Percentiles rank a stretch among this genome's conserved stretches.
These are phyloP conservation scores for Zizania palustris DNA, from an alignment of 202 grass and related monocot species.

Conservation along the genomic window DNA sequence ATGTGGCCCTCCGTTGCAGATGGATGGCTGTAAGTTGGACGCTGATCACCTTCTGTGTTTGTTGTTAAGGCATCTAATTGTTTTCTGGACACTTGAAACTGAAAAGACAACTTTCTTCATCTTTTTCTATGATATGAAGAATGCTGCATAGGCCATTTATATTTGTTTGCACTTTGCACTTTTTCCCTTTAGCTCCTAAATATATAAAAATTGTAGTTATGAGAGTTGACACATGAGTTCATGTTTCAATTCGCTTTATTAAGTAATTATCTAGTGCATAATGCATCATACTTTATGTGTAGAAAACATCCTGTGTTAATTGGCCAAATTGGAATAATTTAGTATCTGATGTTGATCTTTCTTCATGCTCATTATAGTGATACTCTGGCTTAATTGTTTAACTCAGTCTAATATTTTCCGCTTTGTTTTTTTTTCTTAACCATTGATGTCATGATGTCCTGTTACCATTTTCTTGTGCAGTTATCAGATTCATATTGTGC, in stretches of 20 bases:
- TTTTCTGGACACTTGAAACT: neutral
- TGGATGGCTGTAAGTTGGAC: slow-evolving; percentile 79
- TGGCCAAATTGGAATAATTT: neutral
- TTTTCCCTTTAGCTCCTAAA: neutral
- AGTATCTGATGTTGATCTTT: neutral
- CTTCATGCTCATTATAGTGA: neutral
- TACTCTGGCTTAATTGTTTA: neutral
- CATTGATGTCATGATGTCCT: neutral
- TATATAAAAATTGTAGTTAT: neutral
- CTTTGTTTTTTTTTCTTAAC: slow-evolving; percentile 11
- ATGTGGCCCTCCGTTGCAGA: slow-evolving; percentile 83
- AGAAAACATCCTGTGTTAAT: neutral
- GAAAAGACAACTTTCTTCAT: neutral
- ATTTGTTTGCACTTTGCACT: slow-evolving; percentile 11
- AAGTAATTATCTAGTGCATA: neutral
- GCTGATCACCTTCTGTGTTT: neutral
- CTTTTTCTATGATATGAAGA: slow-evolving; percentile 2
- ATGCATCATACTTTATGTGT: neutral
- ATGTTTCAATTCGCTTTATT: neutral
- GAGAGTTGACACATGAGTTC: neutral
- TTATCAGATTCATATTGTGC: neutral
- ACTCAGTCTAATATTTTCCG: neutral
- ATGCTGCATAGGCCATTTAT: neutral
- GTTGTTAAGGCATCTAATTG: slow-evolving; percentile 4
- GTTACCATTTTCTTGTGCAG: neutral